These are phyloP conservation scores for Globisporangium cederbergense DNA, from an alignment of 352 stramenopile genomes.

Conservation along the genomic window DNA sequence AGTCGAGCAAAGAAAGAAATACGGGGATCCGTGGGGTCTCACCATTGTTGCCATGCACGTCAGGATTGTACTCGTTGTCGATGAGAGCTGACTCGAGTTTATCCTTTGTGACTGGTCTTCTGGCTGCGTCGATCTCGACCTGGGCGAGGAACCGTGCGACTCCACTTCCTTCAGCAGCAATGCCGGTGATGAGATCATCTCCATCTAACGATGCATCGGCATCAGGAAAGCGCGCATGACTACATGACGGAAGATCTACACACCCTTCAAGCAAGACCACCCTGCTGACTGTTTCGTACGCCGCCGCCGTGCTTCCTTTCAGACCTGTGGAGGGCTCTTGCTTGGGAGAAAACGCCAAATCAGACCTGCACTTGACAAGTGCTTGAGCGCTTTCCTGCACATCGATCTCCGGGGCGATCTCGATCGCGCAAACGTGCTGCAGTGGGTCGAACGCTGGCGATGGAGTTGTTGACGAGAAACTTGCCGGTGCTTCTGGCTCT, in stretches of 20 bases:
- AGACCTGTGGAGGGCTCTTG: neutral
- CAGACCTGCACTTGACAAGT: neutral
- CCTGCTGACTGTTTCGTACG: neutral
- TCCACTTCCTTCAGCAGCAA: neutral
- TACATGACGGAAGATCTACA: neutral
- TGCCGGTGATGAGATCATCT: neutral
- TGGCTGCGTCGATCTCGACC: neutral
- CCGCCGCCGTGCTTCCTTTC: neutral
- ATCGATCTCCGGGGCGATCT: slow-evolving; percentile 21
- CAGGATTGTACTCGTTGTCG: neutral
- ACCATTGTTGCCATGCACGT: neutral
- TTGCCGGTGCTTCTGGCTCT: neutral
- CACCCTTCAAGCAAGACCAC: slow-evolving; percentile 15
- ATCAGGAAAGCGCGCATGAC: neutral
- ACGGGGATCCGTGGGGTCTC: neutral
- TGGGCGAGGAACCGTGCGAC: neutral
- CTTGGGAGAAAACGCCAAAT: neutral
- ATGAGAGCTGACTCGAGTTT: neutral
- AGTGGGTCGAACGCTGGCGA: slow-evolving; percentile 28
- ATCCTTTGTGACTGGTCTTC: neutral
- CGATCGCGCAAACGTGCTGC: slow-evolving; percentile 33
- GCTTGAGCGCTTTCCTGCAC: neutral
- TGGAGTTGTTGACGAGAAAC: neutral
- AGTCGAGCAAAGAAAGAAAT: neutral
- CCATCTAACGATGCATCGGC: neutral